These are phyloP conservation scores for Citrus unshiu DNA, from an alignment of 345 rosid genomes.

Conservation along the genomic window DNA sequence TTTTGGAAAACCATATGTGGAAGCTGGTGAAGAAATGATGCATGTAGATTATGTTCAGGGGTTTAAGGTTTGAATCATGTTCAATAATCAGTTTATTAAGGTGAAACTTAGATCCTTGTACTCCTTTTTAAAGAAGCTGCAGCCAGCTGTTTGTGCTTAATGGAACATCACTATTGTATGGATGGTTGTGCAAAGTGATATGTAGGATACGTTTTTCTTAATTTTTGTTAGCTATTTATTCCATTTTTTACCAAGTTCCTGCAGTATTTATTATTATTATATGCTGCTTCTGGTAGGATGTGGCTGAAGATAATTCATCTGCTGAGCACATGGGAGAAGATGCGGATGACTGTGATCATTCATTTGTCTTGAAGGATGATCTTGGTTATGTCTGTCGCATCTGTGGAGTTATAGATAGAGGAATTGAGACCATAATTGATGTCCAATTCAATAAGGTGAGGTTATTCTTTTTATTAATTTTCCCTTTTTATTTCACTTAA, in stretches of 20 bases:
- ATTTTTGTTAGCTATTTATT: neutral
- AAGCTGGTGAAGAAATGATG: neutral
- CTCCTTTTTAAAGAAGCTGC: neutral
- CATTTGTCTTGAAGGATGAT: constrained; percentile 78
- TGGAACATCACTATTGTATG: neutral
- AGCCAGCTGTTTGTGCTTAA: neutral
- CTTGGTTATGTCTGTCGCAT: constrained; percentile 91
- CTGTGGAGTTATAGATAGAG: constrained; percentile 71
- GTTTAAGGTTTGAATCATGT: neutral
- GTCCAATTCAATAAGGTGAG: constrained; percentile 72
- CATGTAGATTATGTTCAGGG: neutral
- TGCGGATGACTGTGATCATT: constrained; percentile 71
- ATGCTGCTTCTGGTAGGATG: constrained; percentile 43
- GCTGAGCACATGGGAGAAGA: constrained; percentile 43
- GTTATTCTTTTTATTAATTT: neutral
- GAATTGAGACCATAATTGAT: constrained; percentile 77
- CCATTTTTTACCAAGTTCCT: neutral
- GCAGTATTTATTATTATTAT: constrained; percentile 7
- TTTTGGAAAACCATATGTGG: neutral
- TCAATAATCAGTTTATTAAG: no score
- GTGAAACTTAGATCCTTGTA: neutral
- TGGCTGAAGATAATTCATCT: constrained; percentile 34
- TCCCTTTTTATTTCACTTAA: neutral
- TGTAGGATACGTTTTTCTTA: neutral
- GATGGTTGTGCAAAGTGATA: neutral